Conservation (phyloP, 352 stramenopile species). For the Pythium graminicola region DNA sequence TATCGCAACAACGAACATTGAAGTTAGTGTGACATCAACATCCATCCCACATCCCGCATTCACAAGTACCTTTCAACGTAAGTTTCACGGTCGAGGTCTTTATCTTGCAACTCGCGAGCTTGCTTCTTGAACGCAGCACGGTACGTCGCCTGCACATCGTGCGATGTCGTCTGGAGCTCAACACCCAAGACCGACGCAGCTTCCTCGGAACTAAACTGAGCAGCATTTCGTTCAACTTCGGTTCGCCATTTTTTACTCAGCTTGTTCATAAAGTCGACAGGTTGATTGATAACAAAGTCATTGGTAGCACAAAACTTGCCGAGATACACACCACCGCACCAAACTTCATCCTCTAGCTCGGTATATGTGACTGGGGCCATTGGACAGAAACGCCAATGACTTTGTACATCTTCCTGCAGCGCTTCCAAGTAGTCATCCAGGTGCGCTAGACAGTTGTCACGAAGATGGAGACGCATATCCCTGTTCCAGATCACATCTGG, state of each 20-base stretch:
- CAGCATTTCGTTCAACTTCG: slow-evolving; percentile 40
- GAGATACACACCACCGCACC: slow-evolving; percentile 93
- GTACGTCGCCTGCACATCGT: slow-evolving; percentile 26
- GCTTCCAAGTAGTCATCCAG: slow-evolving; percentile 88
- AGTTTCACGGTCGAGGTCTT: slow-evolving; percentile 22
- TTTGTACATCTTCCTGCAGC: slow-evolving; percentile 83
- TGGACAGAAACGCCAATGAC: slow-evolving; percentile 86
- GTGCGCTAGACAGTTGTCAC: slow-evolving; percentile 85
- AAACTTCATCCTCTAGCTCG: slow-evolving; percentile 88
- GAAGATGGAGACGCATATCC: slow-evolving; percentile 88
- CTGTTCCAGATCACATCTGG: slow-evolving; percentile 92
- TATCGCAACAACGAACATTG: slow-evolving; percentile 1
- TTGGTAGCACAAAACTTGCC: slow-evolving; percentile 86
- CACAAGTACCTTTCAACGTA: slow-evolving; percentile 52
- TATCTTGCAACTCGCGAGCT: slow-evolving; percentile 30
- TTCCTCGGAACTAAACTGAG: slow-evolving; percentile 29
- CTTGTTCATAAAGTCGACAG: slow-evolving; percentile 79
- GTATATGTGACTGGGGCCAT: slow-evolving; percentile 90
- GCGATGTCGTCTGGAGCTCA: background rate
- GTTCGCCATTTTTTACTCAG: slow-evolving; percentile 75
- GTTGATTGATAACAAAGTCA: slow-evolving; percentile 79
- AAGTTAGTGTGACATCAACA: background rate
- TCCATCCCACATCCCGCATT: too few species aligned
- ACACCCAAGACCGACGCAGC: slow-evolving; percentile 40
- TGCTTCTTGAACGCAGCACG: slow-evolving; percentile 54